Evolutionary conservation across 129 eudicot species (phyloP).

Genomic region (Silybum marianum): DNA sequence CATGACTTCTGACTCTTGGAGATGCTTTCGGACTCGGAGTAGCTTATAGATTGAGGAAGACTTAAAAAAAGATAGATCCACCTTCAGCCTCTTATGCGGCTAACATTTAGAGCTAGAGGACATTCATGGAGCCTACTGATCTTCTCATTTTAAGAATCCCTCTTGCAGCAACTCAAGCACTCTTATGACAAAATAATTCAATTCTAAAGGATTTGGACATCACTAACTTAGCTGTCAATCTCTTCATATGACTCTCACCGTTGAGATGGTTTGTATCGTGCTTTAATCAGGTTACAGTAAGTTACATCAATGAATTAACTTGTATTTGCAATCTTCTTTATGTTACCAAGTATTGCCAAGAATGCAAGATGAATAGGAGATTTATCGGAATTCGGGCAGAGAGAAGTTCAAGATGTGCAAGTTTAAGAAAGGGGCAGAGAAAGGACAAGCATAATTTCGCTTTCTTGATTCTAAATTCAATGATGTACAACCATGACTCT

Average conservation of each 20-base stretch:
- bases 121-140: background rate
- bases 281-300: background rate
- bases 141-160: background rate
- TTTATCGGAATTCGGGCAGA: background rate
- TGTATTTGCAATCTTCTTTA: background rate
- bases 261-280: background rate
- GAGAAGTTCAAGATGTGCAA: background rate
- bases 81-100: background rate
- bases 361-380: background rate
- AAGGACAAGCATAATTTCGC: background rate
- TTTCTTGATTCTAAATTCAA: background rate
- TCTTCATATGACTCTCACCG: constrained; percentile 1
- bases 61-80: background rate
- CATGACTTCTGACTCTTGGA: background rate
- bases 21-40: background rate
- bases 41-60: background rate
- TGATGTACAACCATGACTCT: background rate
- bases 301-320: background rate
- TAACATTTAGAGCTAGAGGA: background rate
- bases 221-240: background rate
- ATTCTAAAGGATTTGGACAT: background rate
- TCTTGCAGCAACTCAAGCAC: too few relatives aligned
- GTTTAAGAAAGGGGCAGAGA: background rate
- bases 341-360: background rate
- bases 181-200: background rate